Base-by-base conservation (phyloP, 768 basidiomycete genomes). In the Lactarius indigo region DNA sequence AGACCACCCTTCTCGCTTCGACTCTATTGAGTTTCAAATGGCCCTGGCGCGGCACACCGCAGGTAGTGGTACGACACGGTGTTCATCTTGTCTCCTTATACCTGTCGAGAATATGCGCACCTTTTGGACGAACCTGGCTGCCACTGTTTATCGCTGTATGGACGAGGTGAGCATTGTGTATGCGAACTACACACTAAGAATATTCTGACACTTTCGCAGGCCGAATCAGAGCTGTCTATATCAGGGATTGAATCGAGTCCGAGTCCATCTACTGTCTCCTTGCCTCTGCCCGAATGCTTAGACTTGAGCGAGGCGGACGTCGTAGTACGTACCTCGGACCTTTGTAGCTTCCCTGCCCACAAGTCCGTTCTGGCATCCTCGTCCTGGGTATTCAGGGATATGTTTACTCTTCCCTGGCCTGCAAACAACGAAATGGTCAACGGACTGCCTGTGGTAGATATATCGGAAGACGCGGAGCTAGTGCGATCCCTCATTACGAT, bases 321-420 rank as follows among this genome's bases (percentile, higher is more conserved):
- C 20, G n/a, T 68, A 9, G 3, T 68, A 28, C 66, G 30, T 18
- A 64, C 66, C 35, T 70, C 66, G 3, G 56, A 70, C 56, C 18
- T 31, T n/a, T 33, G 6, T 26, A 44, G n/a, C 15, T 70, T 79
- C 56, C 72, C 70, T 12, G 59, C 76, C 20, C 76, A 78, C 68
- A 77, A 71, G 23, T 61, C 58, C 20, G 75, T 76, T n/a, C 74
- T 79, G 18, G 52, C 70, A 28, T 69, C 70, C 9, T 74, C 75
- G 3, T 77, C 77, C 3, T 69, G 71, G 4, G 39, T 78, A 47
- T 79, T 77, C 65, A 64, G 56, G 20, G 73, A 72, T 61, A 76
- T 79, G 75, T 69, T 77, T 65, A 60, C 71, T 1, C 50, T 72
- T 23, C 10, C 73, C 73, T 13, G 65, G 64, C 30, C 74, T 20